A percentile compares a stretch with the other conserved stretches of the same genome.
These are phyloP conservation scores for Gypsophila paniculata DNA, from an alignment of 179 eudicot species.

Conservation along the genomic window DNA sequence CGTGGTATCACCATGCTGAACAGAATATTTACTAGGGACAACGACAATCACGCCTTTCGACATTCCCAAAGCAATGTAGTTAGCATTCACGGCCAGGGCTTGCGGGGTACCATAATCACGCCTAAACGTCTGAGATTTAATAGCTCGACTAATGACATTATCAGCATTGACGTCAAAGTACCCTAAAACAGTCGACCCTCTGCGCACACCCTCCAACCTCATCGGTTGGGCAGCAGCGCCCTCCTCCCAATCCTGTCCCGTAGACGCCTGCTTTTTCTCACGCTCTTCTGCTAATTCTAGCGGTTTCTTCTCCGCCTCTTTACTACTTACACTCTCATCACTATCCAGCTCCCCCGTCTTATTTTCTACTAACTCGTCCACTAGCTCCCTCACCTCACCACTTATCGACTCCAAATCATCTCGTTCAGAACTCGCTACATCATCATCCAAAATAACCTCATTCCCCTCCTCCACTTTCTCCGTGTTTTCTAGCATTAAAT, in stretches of 20 bases:
- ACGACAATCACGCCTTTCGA: slow-evolving; percentile 68
- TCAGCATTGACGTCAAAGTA: slow-evolving; percentile 67
- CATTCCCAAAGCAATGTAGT: slow-evolving; percentile 80
- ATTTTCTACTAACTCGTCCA: slow-evolving; percentile 46
- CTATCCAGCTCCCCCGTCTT: slow-evolving; percentile 35
- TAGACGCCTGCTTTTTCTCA: slow-evolving; percentile 75
- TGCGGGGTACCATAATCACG: slow-evolving; percentile 82
- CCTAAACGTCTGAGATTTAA: slow-evolving; percentile 61
- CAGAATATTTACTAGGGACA: slow-evolving; percentile 77
- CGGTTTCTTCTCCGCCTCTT: slow-evolving; percentile 39
- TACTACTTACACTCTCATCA: slow-evolving; percentile 34
- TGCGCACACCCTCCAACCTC: slow-evolving; percentile 86
- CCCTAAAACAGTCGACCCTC: slow-evolving; percentile 70
- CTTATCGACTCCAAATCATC: slow-evolving; percentile 25
- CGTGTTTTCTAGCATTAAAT: neutral
- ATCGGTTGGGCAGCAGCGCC: slow-evolving; percentile 96
- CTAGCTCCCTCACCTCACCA: slow-evolving; percentile 45
- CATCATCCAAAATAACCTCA: slow-evolving; percentile 18
- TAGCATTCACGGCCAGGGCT: slow-evolving; percentile 65
- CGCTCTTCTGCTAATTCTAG: slow-evolving; percentile 79
- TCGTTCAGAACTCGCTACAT: slow-evolving; percentile 10
- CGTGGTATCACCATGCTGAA: slow-evolving; percentile 66
- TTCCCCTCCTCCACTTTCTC: slow-evolving; percentile 26
- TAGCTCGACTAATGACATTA: slow-evolving; percentile 53
- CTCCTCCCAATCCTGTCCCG: slow-evolving; percentile 70